phyloP scores from a whole-genome alignment of 352 stramenopile genomes.

The Globisporangium ultimum region DNA sequence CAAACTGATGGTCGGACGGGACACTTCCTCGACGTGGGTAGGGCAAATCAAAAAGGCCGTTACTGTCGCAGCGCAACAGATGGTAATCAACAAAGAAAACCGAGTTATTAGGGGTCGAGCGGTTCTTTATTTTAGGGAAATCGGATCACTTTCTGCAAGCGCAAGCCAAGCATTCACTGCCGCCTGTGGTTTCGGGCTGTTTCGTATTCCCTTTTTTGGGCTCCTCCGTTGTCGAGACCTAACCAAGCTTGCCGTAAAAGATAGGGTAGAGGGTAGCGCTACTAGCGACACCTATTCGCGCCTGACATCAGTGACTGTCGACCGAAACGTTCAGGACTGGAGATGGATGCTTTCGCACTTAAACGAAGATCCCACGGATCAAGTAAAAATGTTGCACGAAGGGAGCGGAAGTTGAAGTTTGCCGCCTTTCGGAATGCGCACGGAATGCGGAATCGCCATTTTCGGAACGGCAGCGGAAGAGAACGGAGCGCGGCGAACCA shows the following conservation, averaged over 20 bases:
- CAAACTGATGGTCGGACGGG: background rate
- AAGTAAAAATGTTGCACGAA: background rate
- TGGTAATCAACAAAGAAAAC: background rate
- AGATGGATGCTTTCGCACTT: background rate
- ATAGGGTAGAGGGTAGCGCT: background rate
- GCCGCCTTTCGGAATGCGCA: constrained; percentile 5
- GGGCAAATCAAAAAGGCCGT: background rate
- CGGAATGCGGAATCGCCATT: constrained; percentile 5
- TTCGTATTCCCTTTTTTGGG: background rate
- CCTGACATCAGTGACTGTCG: constrained; percentile 1
- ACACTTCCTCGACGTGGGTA: background rate
- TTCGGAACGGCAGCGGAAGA: background rate
- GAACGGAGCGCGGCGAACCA: background rate
- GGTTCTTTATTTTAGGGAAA: background rate
- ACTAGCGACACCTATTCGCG: background rate
- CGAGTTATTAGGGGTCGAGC: background rate
- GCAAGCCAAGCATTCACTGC: background rate
- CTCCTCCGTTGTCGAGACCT: background rate
- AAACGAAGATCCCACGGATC: background rate
- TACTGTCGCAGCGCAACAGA: background rate
- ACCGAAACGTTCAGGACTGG: background rate
- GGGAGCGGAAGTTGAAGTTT: constrained; percentile 6
- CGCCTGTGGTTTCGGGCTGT: background rate
- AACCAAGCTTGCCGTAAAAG: background rate
- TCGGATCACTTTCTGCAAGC: background rate